Evolutionary conservation across 805 yeast genomes (phyloP).

Genomic region (Saccharomyces mikatae): DNA sequence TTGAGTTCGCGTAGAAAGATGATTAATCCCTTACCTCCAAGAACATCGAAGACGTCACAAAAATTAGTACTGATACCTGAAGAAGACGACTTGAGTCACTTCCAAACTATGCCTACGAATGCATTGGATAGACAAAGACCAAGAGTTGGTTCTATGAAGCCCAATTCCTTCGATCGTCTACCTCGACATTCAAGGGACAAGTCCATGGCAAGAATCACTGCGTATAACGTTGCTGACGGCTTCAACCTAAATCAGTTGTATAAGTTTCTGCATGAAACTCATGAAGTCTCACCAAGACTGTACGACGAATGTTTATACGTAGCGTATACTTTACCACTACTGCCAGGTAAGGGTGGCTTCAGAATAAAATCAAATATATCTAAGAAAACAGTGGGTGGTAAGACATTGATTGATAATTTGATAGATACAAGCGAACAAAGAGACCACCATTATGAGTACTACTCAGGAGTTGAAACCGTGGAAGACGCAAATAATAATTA

Average conservation of each 20-base stretch:
- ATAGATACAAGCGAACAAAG: slow-evolving; percentile 76
- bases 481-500: slow-evolving; percentile 44
- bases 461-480: slow-evolving; percentile 61
- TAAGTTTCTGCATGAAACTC: slow-evolving; percentile 56
- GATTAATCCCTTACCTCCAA: slow-evolving; percentile 35
- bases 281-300: slow-evolving; percentile 75
- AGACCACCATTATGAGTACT: slow-evolving; percentile 88
- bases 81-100: slow-evolving; percentile 18
- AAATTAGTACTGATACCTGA: slow-evolving; percentile 79
- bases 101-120: slow-evolving; percentile 7
- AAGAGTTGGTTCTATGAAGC: not conserved
- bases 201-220: slow-evolving; percentile 78
- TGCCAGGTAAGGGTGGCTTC: slow-evolving; percentile 76
- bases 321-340: slow-evolving; percentile 76
- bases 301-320: slow-evolving; percentile 92
- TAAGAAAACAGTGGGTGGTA: slow-evolving; percentile 34
- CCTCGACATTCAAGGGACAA: slow-evolving; percentile 30
- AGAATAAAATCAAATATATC: slow-evolving; percentile 60
- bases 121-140: slow-evolving; percentile 1
- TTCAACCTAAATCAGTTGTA: slow-evolving; percentile 58
- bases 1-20: slow-evolving; percentile 14
- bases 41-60: slow-evolving; percentile 83
- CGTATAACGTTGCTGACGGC: slow-evolving; percentile 82
- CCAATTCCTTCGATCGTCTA: not conserved
- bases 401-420: slow-evolving; percentile 57